Conservation (phyloP, 371 early-diverging fungal genomes). For the Dinochytrium kinnereticum region DNA sequence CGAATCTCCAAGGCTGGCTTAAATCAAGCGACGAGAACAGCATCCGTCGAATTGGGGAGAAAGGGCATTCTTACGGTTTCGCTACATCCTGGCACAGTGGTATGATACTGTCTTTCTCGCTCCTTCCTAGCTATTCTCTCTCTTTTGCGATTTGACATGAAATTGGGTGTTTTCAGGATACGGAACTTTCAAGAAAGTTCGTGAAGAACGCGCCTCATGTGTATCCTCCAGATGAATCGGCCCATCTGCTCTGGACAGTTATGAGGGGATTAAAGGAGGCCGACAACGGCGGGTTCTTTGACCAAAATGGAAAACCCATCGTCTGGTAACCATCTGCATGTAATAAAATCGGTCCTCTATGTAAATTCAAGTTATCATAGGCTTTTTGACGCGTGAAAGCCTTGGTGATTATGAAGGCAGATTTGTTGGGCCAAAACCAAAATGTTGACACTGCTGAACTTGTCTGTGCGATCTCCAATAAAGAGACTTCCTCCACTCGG, state of each 20-base stretch:
- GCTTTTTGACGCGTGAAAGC: too few relatives aligned
- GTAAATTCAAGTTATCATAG: too few relatives aligned
- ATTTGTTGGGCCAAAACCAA: too few relatives aligned
- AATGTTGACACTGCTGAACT: too few relatives aligned
- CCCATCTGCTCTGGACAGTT: conserved; percentile 29
- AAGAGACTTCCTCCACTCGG: too few relatives aligned
- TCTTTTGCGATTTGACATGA: background rate
- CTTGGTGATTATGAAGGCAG: too few relatives aligned
- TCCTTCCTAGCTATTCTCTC: too few relatives aligned
- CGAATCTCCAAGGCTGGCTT: conserved; percentile 38
- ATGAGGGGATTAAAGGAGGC: conserved; percentile 15
- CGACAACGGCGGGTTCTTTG: conserved; percentile 39
- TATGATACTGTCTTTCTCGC: too few relatives aligned
- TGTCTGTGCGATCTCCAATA: too few relatives aligned
- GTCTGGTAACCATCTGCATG: conserved; percentile 33
- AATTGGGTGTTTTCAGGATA: conserved; percentile 22
- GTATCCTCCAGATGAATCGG: conserved; percentile 30
- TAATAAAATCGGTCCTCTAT: too few relatives aligned
- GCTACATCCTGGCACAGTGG: conserved; percentile 39
- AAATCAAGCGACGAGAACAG: conserved; percentile 35
- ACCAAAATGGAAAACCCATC: conserved; percentile 30
- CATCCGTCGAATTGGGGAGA: conserved; percentile 31
- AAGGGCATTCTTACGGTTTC: conserved; percentile 18
- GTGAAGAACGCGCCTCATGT: conserved; percentile 14
- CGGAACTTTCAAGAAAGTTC: conserved; percentile 30